Evolutionary conservation across 768 basidiomycete genomes (phyloP), one percentile per base, ranked within the genome.

Genomic region (Pilatotrama ljubarskyi): DNA sequence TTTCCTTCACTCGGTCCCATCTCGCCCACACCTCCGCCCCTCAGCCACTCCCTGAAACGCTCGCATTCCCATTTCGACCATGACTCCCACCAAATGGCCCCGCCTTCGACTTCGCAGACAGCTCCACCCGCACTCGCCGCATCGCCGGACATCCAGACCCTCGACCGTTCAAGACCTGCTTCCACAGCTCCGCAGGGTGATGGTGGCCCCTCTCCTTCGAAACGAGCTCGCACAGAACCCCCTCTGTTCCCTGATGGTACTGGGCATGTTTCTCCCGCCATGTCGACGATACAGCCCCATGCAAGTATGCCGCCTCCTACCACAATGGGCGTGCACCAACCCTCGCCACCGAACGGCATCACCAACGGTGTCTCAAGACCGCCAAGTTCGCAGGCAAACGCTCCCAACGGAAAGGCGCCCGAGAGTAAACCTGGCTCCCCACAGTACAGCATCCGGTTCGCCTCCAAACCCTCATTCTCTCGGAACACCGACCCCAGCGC

Each of bases 1-100:
- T 77, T 78, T 48, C 82, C 81, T 15, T 81, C 80, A 29, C 60
- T 63, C 10, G 60, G 64, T 22, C 69, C 66, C 41, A 66, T 73
- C 49, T 68, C 69, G 50, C 75, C 73, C 22, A 76, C 75, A 26
- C 75, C 75, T 29, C 74, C 76, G 9, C 76, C 70, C 5, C 57
- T 69, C 14, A 63, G 66, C n/a, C 51, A 66, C 76, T 24, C 81
- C 41, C 77, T 87, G 43, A 86, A 88, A 72, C 76, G 87, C 54
- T 79, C 84, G 51, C 80, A 86, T 62, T 85, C 85, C 56, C 88
- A 92, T 66, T 77, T 86, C 15, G 90, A 91, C 64, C 80, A 81
- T 11, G 81, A 84, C 41, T 67, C 67, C 11, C 42, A 66, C 7
- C 51, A 66, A 25, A 25, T 54, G 17, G 52, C 59, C 10, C 35